Evolutionary conservation across 78 protist species (phyloP), one percentile per base, ranked within the genome.

Genomic region (Dictyostelium intermedium): DNA sequence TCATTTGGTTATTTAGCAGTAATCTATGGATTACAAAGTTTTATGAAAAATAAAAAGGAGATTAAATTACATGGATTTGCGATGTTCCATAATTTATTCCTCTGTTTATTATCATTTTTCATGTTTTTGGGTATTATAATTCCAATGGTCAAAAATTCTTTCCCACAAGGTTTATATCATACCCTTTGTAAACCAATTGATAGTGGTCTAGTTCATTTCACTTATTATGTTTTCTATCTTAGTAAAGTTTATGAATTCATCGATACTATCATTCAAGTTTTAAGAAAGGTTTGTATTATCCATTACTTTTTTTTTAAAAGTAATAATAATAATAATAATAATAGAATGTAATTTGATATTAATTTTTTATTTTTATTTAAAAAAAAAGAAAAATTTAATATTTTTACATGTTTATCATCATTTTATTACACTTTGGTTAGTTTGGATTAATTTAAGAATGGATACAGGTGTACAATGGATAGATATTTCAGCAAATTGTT

Each of bases 401-500:
- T 91, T 91, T 41, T 87, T 95, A 14, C 97, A 97, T 85, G 96
- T 96, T 30, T 97, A 91, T 66, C 98, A 97, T 85, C 98, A 97
- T 73, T 85, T 83, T 50, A 93, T 93, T n/a, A 93, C 92, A 9
- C 35, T 86, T 18, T 79, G 96, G 93, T 74, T 92, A 9, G 83
- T 84, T 27, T 47, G 80, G 95, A 74, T 47, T 2, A 85, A 89
- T 27, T 82, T 87, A 14, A 72, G 14, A 35, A 35, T 50, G 11
- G 73, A 84, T 11, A 80, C 83, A 56, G 92, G 91, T 78, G 63
- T 89, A 37, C 89, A 69, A 56, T 79, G 95, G 91, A 93, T 50
- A 1, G 96, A 85, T 70, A 92, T 92, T 20, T 53, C 84, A 37
- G 86, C 87, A n/a, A 95, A 95, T 73, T 74, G 95, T 23, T 76